Percentiles rank a stretch among this genome's conserved stretches.
Conservation (phyloP, 1,284 basidiomycete species). For the Ganoderma leucocontextum region DNA sequence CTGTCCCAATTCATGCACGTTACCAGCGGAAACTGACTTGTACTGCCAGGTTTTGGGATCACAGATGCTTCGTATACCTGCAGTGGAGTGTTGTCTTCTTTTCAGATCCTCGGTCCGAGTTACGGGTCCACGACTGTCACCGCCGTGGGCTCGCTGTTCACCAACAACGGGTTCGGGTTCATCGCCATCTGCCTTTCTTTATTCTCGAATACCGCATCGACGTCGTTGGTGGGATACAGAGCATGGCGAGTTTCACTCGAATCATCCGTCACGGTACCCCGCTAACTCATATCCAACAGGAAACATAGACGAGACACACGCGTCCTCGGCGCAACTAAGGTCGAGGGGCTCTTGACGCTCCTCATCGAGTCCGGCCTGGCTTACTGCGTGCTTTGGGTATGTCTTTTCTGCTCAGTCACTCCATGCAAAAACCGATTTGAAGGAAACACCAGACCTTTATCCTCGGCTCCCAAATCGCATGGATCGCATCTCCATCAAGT, state of each 20-base stretch:
- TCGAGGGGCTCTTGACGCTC: background rate
- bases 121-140: background rate
- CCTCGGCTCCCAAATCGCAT: background rate
- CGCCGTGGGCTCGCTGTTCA: conserved; percentile 6
- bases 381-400: background rate
- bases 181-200: background rate
- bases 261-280: background rate
- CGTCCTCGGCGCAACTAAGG: background rate
- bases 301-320: background rate
- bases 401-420: background rate
- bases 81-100: background rate
- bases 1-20: background rate
- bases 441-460: background rate
- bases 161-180: conserved; percentile 4
- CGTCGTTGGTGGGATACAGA: background rate
- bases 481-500: background rate
- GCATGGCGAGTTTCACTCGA: background rate
- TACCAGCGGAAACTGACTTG: background rate
- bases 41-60: background rate
- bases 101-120: background rate
- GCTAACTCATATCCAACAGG: background rate
- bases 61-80: background rate
- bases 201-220: background rate
- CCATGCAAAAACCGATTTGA: background rate
- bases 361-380: background rate